phyloP scores from a whole-genome alignment of 2,329 filamentous ascomycete genomes.

The Cadophora luteo-olivacea region DNA sequence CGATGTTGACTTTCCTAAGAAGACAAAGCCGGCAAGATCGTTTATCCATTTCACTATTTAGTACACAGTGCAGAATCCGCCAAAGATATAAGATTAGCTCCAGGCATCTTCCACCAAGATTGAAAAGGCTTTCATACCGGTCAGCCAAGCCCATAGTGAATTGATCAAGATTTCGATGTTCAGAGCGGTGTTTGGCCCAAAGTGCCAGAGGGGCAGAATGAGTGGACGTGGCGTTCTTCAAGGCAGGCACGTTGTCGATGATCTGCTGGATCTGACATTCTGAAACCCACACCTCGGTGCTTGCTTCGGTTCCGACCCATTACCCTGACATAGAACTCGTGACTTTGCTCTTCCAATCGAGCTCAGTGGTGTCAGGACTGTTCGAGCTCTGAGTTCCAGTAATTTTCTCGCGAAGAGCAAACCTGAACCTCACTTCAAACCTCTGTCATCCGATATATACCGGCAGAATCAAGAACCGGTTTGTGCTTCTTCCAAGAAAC shows the following conservation, averaged over 20 bases:
- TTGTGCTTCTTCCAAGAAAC: neutral
- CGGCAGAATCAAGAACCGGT: neutral
- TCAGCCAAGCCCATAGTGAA: neutral
- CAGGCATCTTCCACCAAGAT: neutral
- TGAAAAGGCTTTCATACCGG: neutral
- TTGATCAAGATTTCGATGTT: conserved; percentile 12
- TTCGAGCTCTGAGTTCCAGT: neutral
- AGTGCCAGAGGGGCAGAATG: conserved; percentile 1
- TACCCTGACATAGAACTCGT: neutral
- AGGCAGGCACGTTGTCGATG: neutral
- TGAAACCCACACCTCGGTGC: conserved; percentile 7
- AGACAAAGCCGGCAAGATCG: neutral
- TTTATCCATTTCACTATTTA: too few species aligned
- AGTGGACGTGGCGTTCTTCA: neutral
- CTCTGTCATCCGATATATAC: neutral
- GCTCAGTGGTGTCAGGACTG: neutral
- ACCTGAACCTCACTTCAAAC: neutral
- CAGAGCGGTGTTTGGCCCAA: conserved; percentile 19
- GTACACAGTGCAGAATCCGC: neutral
- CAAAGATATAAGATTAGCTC: neutral
- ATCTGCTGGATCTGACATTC: conserved; percentile 13
- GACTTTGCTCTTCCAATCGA: neutral
- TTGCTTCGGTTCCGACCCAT: neutral
- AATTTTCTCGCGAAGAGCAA: neutral
- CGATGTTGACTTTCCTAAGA: neutral